phyloP scores from a whole-genome alignment of 805 yeast species.

The Millerozyma miso region DNA sequence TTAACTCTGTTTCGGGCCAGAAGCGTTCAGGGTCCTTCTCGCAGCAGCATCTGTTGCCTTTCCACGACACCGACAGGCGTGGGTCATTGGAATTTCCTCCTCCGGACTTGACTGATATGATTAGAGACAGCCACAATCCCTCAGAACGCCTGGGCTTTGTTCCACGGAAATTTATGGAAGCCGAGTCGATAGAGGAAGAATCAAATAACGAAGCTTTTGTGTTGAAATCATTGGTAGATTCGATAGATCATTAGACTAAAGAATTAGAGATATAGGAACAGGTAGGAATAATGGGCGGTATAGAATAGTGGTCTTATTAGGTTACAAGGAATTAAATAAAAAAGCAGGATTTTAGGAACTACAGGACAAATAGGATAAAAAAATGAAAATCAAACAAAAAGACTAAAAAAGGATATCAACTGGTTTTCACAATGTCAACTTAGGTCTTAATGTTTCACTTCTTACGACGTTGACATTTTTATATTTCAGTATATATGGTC shows the following conservation, averaged over 20 bases:
- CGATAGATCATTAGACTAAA: slow-evolving; percentile 26
- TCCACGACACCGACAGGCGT: slow-evolving; percentile 4
- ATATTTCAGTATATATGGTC: too few relatives aligned
- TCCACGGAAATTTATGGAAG: slow-evolving; percentile 8
- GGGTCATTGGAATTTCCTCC: slow-evolving; percentile 1
- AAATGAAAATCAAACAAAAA: too few relatives aligned
- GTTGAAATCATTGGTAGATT: slow-evolving; percentile 38
- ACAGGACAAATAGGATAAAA: too few relatives aligned
- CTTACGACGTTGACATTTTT: too few relatives aligned
- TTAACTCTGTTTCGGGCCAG: background rate
- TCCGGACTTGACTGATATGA: background rate
- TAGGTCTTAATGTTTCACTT: too few relatives aligned
- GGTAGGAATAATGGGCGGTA: too few relatives aligned
- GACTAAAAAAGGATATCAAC: too few relatives aligned
- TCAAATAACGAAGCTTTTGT: slow-evolving; percentile 21
- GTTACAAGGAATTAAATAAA: too few relatives aligned
- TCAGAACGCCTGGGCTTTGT: slow-evolving; percentile 1
- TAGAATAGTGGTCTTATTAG: too few relatives aligned
- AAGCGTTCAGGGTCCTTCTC: background rate
- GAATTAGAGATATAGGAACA: background rate
- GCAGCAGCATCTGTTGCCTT: slow-evolving; percentile 3
- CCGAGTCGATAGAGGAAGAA: slow-evolving; percentile 2
- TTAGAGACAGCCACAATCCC: background rate
- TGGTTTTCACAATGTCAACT: too few relatives aligned
- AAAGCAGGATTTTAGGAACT: too few relatives aligned